Conservation (phyloP, 495 filamentous ascomycete species). For the Trichoderma parareesei region DNA sequence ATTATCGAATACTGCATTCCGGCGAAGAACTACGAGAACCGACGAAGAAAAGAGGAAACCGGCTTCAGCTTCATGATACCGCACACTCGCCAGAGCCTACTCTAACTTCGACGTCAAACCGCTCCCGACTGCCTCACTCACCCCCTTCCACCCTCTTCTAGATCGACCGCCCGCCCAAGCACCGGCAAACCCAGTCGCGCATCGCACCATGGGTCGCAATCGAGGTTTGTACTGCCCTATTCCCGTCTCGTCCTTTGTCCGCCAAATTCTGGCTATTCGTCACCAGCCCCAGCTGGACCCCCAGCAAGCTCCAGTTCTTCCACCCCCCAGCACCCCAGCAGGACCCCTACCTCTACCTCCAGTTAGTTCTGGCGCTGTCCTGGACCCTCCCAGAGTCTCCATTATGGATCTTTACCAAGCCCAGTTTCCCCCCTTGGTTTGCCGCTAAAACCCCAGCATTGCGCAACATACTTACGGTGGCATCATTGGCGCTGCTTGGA, state of each 20-base stretch:
- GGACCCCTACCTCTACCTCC: not conserved
- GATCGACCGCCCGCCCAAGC: slow-evolving; percentile 7
- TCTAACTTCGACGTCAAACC: not conserved
- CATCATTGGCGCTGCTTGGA: not conserved
- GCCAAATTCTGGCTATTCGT: not conserved
- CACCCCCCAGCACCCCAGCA: not conserved
- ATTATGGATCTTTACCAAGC: not conserved
- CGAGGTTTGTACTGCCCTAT: slow-evolving; percentile 35
- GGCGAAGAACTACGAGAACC: not conserved
- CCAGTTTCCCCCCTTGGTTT: not conserved
- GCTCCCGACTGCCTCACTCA: not conserved
- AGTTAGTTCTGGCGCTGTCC: slow-evolving; percentile 8
- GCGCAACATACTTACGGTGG: not conserved
- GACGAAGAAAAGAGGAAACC: not conserved
- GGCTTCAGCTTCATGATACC: not conserved
- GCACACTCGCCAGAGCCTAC: not conserved
- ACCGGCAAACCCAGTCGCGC: not conserved
- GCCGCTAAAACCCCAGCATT: slow-evolving; percentile 13
- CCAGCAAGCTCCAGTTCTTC: not conserved
- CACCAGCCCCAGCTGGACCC: not conserved
- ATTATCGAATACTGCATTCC: not conserved
- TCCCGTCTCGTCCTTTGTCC: slow-evolving; percentile 12
- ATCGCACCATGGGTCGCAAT: slow-evolving; percentile 34
- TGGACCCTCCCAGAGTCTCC: not conserved
- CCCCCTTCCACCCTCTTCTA: not conserved